Evolutionary conservation across 2,329 filamentous ascomycete species (phyloP).

Genomic region (Ophiostoma quercus): DNA sequence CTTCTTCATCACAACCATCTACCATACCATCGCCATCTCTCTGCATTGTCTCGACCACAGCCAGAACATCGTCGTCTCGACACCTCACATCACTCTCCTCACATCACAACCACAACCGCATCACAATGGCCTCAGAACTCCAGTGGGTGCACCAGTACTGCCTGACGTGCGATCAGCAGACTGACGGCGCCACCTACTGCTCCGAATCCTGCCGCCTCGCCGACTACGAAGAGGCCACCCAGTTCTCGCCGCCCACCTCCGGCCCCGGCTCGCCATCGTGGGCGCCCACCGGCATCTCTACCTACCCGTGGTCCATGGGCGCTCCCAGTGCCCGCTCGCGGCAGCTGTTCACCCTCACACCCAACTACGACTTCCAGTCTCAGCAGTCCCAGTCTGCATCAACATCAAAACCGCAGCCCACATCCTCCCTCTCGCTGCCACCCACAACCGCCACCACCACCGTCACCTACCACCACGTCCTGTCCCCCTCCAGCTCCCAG

Average conservation of each 20-base stretch:
- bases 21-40: neutral
- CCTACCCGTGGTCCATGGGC: conserved; percentile 45
- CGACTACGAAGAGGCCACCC: conserved; percentile 72
- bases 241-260: conserved; percentile 45
- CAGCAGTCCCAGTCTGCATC: conserved; percentile 44
- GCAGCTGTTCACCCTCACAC: conserved; percentile 62
- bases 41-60: conserved; percentile 5
- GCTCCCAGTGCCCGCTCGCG: conserved; percentile 32
- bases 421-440: conserved; percentile 19
- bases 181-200: conserved; percentile 77
- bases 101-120: neutral
- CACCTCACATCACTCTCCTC: neutral
- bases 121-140: conserved; percentile 49
- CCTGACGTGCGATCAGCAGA: conserved; percentile 88
- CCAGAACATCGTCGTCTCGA: conserved; percentile 2
- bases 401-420: conserved; percentile 29
- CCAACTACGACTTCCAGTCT: conserved; percentile 64
- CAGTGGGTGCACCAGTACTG: conserved; percentile 86
- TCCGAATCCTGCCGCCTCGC: conserved; percentile 85
- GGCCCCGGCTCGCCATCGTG: conserved; percentile 54
- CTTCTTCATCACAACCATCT: neutral
- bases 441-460: conserved; percentile 23
- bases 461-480: conserved; percentile 39
- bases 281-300: conserved; percentile 37
- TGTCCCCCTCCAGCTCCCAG: conserved; percentile 72